Percentiles rank a stretch among this genome's conserved stretches.
Evolutionary conservation across 2,329 filamentous ascomycete species (phyloP).

Genomic region (Tolypocladium ophioglossoides): DNA sequence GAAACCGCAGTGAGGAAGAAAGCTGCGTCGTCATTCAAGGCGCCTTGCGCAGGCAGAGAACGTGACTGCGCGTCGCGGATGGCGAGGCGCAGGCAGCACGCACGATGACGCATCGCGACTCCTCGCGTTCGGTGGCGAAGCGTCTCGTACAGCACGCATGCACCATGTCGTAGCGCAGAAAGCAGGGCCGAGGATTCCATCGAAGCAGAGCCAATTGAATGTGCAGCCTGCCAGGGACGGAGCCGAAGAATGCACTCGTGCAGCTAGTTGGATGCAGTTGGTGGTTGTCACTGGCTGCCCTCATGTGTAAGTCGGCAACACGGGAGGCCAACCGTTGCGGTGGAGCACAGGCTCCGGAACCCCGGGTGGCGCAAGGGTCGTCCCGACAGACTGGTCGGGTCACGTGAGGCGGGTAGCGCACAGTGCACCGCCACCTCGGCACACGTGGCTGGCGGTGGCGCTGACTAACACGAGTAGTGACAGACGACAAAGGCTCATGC

Average conservation of each 20-base stretch:
- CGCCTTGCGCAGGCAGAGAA: background rate
- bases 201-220: background rate
- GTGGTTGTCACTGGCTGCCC: background rate
- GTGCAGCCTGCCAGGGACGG: background rate
- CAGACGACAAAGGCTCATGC: background rate
- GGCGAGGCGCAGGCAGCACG: background rate
- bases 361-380: background rate
- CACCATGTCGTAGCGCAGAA: background rate
- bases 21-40: background rate
- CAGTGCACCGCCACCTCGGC: background rate
- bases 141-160: background rate
- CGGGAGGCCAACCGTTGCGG: background rate
- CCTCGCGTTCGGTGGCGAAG: background rate
- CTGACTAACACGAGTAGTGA: too few species aligned
- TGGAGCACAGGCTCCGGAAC: background rate
- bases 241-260: background rate
- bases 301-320: background rate
- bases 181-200: background rate
- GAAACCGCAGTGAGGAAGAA: background rate
- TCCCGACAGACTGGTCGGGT: background rate
- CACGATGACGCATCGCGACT: background rate
- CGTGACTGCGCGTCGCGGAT: background rate
- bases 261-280: background rate
- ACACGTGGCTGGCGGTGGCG: background rate
- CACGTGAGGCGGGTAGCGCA: background rate